Percentiles rank a stretch among this genome's conserved stretches.
Conservation (phyloP, 805 yeast species). For the Scheffersomyces lignosus region DNA sequence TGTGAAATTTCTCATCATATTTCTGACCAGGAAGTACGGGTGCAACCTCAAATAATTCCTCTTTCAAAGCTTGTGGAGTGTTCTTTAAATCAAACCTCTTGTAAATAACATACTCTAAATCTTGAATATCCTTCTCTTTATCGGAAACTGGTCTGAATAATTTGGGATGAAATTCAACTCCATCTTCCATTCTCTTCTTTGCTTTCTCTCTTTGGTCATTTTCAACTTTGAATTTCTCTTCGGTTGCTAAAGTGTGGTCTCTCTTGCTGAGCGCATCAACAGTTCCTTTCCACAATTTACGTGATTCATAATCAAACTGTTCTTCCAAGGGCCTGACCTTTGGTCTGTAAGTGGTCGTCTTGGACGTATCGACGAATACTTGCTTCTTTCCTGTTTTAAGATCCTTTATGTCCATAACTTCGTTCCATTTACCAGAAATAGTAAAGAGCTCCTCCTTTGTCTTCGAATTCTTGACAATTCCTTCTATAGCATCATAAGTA, state of each 20-base stretch:
- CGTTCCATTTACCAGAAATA: conserved; percentile 93
- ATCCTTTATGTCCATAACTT: conserved; percentile 63
- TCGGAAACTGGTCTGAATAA: conserved; percentile 55
- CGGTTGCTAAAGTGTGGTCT: conserved; percentile 82
- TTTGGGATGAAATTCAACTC: conserved; percentile 78
- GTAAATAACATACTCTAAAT: conserved; percentile 65
- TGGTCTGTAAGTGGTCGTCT: conserved; percentile 57
- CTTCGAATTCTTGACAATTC: conserved; percentile 52
- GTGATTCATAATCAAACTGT: conserved; percentile 80
- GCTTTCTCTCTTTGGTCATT: conserved; percentile 78
- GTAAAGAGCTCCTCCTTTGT: conserved; percentile 59
- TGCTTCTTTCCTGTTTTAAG: conserved; percentile 48
- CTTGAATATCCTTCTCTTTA: conserved; percentile 25
- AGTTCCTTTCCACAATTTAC: conserved; percentile 81
- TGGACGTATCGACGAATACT: conserved; percentile 45
- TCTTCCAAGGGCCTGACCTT: conserved; percentile 73
- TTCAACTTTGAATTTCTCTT: conserved; percentile 84
- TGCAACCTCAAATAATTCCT: conserved; percentile 60
- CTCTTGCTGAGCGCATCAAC: conserved; percentile 76
- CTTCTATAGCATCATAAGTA: conserved; percentile 85
- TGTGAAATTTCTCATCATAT: conserved; percentile 61
- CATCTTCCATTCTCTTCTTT: conserved; percentile 72
- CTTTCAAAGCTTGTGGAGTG: conserved; percentile 52
- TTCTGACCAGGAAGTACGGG: conserved; percentile 85
- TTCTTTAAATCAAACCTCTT: conserved; percentile 53